Conservation (phyloP, 805 yeast species). For the Candida schatavii region DNA sequence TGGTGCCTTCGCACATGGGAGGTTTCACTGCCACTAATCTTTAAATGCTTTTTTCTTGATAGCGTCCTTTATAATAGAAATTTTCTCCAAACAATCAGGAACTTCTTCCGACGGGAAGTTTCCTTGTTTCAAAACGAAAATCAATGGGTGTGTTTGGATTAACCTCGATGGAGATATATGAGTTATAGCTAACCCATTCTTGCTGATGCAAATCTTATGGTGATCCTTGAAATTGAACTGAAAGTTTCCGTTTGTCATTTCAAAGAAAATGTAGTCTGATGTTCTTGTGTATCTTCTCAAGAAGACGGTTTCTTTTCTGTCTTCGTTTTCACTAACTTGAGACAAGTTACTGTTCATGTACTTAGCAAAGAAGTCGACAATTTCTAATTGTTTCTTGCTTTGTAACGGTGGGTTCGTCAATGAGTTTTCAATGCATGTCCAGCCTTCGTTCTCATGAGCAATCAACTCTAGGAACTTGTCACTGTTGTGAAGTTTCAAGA, state of each 20-base stretch:
- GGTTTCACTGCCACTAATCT: no score
- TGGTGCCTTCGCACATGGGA: no score
- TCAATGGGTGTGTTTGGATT: conserved; percentile 63
- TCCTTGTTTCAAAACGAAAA: conserved; percentile 40
- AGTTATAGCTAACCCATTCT: conserved; percentile 71
- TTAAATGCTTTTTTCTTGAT: conserved; percentile 41
- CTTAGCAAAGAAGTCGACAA: conserved; percentile 82
- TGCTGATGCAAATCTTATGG: conserved; percentile 78
- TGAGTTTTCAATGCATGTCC: conserved; percentile 47
- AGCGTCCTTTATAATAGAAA: conserved; percentile 59
- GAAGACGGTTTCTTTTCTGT: conserved; percentile 65
- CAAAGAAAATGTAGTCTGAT: conserved; percentile 83
- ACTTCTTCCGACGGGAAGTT: conserved; percentile 38
- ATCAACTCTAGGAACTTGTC: conserved; percentile 64
- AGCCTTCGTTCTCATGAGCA: conserved; percentile 42
- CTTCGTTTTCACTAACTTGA: conserved; percentile 67
- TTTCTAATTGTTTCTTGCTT: conserved; percentile 71
- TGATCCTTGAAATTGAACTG: conserved; percentile 97
- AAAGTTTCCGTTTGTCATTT: conserved; percentile 84
- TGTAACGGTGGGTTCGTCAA: conserved; percentile 42
- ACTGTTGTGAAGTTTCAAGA: conserved; percentile 65
- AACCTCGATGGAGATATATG: conserved; percentile 77
- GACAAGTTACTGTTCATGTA: conserved; percentile 91
- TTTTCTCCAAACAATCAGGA: conserved; percentile 42
- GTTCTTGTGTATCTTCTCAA: conserved; percentile 81